These are phyloP conservation scores for Zygnema circumcarinatum DNA, from an alignment of 139 green algal genomes.

Conservation along the genomic window DNA sequence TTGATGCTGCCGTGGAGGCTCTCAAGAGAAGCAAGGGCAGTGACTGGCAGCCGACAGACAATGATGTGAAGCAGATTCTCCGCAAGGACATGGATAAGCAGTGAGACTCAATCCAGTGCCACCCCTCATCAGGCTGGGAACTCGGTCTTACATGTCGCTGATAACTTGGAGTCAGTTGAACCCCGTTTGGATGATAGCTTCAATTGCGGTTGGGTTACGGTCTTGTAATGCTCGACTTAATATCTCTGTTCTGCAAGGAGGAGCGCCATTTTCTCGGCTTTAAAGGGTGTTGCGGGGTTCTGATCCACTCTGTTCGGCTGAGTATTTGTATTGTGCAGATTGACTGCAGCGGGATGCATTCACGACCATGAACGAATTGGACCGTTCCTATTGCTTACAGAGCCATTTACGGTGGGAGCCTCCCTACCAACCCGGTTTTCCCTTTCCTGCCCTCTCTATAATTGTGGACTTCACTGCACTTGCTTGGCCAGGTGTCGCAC, in stretches of 20 bases:
- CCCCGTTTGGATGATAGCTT: too few relatives aligned
- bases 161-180: not conserved
- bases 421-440: too few relatives aligned
- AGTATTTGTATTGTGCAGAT: constrained; percentile 37
- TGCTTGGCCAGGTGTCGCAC: too few relatives aligned
- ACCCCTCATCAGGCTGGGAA: not conserved
- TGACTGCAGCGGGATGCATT: constrained; percentile 21
- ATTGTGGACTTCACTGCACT: too few relatives aligned
- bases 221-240: too few relatives aligned
- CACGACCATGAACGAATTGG: constrained; percentile 51
- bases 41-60: constrained; percentile 53
- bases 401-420: constrained; percentile 58
- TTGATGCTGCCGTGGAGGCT: constrained; percentile 44
- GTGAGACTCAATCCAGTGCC: constrained; percentile 17
- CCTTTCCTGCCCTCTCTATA: too few relatives aligned
- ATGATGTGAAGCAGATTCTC: constrained; percentile 30
- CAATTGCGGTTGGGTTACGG: too few relatives aligned
- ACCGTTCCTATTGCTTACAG: constrained; percentile 45
- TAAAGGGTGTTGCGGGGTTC: too few relatives aligned
- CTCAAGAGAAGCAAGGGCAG: constrained; percentile 58
- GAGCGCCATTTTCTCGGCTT: too few relatives aligned
- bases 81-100: constrained; percentile 16
- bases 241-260: too few relatives aligned
- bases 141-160: not conserved
- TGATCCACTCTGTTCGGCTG: not conserved